These are phyloP conservation scores for Actinomucor elegans DNA, from an alignment of 371 early-diverging fungal genomes.

Conservation along the genomic window DNA sequence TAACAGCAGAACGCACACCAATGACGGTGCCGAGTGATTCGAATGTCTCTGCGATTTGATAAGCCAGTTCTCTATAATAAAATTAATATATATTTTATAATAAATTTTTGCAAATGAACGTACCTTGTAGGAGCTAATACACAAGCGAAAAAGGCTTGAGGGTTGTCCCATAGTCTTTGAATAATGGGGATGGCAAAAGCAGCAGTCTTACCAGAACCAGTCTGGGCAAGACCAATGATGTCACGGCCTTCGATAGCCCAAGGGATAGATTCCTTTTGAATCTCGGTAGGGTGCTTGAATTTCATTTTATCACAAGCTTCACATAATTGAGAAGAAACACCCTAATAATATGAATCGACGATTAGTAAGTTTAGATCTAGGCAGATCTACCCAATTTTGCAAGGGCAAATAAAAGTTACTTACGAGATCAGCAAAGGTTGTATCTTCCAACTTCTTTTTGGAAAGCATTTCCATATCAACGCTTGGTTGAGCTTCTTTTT, in stretches of 20 bases:
- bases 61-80: slow-evolving; percentile 83
- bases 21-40: slow-evolving; percentile 90
- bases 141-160: slow-evolving; percentile 90
- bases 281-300: slow-evolving; percentile 91
- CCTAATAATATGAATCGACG: slow-evolving; percentile 41
- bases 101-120: not conserved
- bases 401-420: not conserved
- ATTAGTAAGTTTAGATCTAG: not conserved
- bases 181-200: slow-evolving; percentile 97
- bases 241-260: slow-evolving; percentile 88
- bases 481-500: slow-evolving; percentile 12
- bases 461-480: slow-evolving; percentile 26
- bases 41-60: slow-evolving; percentile 94
- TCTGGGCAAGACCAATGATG: slow-evolving; percentile 96
- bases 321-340: slow-evolving; percentile 81
- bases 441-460: slow-evolving; percentile 24
- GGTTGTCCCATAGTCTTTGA: slow-evolving; percentile 88
- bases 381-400: not conserved
- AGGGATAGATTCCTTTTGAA: slow-evolving; percentile 90
- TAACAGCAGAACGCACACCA: slow-evolving; percentile 90
- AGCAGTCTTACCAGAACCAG: slow-evolving; percentile 94
- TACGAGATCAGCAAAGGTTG: slow-evolving; percentile 32
- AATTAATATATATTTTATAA: not conserved
- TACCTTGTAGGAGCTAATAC: slow-evolving; percentile 98
- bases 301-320: slow-evolving; percentile 88